Percentiles rank a stretch among this genome's conserved stretches.
Evolutionary conservation across 192 early-diverging fungal genomes (phyloP).

Genomic region (Coemansia sp.): DNA sequence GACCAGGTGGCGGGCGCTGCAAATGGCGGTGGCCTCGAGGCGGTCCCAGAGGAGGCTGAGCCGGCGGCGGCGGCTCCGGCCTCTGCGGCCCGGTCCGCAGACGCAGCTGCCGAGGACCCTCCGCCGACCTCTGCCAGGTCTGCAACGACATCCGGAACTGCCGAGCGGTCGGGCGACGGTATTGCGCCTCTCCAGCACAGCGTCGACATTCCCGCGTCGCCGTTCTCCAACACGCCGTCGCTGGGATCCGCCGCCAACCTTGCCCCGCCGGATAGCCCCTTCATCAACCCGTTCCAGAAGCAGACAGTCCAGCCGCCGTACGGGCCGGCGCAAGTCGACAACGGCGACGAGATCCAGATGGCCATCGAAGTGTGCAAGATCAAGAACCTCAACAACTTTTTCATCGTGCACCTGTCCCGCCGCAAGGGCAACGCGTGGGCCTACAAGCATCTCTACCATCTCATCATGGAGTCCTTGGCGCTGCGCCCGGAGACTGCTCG

Average conservation of each 20-base stretch:
- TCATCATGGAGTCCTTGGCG: conserved; percentile 42
- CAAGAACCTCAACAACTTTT: conserved; percentile 76
- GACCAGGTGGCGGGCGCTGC: conserved; percentile 14
- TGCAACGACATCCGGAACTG: background rate
- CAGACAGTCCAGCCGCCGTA: conserved; percentile 26
- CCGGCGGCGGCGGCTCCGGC: background rate
- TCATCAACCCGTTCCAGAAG: conserved; percentile 35
- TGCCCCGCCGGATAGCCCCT: conserved; percentile 12
- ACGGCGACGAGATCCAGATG: conserved; percentile 79
- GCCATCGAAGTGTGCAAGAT: conserved; percentile 85
- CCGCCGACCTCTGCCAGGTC: conserved; percentile 4
- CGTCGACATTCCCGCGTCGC: conserved; percentile 20
- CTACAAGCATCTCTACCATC: conserved; percentile 72
- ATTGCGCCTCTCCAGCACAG: conserved; percentile 10
- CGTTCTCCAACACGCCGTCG: conserved; percentile 39
- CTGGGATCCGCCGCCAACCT: conserved; percentile 18
- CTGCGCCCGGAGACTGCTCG: conserved; percentile 39
- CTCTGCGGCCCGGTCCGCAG: background rate
- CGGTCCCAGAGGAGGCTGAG: conserved; percentile 39
- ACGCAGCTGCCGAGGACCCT: background rate
- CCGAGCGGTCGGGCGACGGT: background rate
- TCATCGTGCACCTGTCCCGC: conserved; percentile 67
- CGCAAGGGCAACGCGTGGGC: conserved; percentile 71
- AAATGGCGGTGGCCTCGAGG: conserved; percentile 18
- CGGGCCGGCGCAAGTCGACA: conserved; percentile 37